Evolutionary conservation across 768 basidiomycete genomes (phyloP).

Genomic region (Coprinopsis strossmayeri): DNA sequence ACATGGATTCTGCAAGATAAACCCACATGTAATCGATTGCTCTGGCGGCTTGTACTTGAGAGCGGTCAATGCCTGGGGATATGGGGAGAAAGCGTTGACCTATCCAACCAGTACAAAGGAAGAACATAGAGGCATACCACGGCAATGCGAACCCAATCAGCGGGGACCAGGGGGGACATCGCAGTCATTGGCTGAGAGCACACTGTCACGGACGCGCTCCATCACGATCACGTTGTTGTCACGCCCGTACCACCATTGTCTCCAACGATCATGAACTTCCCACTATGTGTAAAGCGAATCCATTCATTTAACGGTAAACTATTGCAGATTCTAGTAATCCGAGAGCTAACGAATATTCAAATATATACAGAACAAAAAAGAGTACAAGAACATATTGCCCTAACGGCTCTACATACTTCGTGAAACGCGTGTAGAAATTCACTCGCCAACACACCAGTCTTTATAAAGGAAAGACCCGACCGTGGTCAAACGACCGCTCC

Average conservation of each 20-base stretch:
- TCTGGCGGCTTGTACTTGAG: constrained; percentile 37
- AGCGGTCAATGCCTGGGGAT: constrained; percentile 39
- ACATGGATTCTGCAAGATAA: too few relatives aligned
- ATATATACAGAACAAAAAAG: not conserved
- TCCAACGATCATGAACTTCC: not conserved
- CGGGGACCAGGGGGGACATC: constrained; percentile 10
- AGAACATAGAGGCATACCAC: constrained; percentile 24
- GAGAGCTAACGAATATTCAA: not conserved
- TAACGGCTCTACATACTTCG: not conserved
- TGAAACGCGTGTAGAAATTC: not conserved
- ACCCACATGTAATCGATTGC: constrained; percentile 34
- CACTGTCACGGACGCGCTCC: not conserved
- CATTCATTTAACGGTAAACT: not conserved
- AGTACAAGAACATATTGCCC: not conserved
- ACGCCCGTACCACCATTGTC: not conserved
- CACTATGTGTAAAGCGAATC: too few relatives aligned
- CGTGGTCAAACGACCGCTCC: constrained; percentile 2
- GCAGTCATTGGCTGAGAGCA: not conserved
- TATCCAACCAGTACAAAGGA: not conserved
- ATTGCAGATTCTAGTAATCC: not conserved
- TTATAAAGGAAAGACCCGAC: not conserved
- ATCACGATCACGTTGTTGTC: not conserved
- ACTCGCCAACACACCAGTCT: not conserved
- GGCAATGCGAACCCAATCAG: constrained; percentile 34
- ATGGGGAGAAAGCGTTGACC: not conserved